Evolutionary conservation across 208 protist genomes (phyloP).

Genomic region (Angomonas ambiguus): DNA sequence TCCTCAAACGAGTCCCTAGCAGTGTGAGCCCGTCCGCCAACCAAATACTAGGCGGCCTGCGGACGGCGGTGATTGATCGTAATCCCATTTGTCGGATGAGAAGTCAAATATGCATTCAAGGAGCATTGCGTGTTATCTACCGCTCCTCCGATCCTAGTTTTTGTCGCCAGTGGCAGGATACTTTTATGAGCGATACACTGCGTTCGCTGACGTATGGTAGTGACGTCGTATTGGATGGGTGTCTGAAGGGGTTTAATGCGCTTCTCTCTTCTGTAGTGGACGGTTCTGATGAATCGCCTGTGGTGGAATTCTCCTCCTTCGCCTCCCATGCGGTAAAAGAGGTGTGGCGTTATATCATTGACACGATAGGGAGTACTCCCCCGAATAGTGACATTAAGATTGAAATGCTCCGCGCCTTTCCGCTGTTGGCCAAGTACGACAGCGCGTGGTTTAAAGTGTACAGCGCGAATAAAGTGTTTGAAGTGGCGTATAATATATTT

Average conservation of each 20-base stretch:
- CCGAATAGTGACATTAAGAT: slow-evolving; percentile 29
- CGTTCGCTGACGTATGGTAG: slow-evolving; percentile 32
- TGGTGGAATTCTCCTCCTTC: slow-evolving; percentile 38
- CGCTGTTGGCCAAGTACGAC: slow-evolving; percentile 78
- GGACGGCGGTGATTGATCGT: slow-evolving; percentile 37
- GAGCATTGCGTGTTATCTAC: slow-evolving; percentile 58
- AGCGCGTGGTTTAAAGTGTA: slow-evolving; percentile 46
- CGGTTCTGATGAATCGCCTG: slow-evolving; percentile 21
- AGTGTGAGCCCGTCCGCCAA: slow-evolving; percentile 44
- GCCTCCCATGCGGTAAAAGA: slow-evolving; percentile 32
- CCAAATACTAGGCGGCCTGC: slow-evolving; percentile 58
- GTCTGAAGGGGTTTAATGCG: slow-evolving; percentile 62
- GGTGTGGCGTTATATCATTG: slow-evolving; percentile 57
- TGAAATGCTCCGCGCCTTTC: slow-evolving; percentile 56
- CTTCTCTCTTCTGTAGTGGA: slow-evolving; percentile 55
- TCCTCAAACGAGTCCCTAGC: slow-evolving; percentile 64
- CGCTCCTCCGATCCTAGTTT: slow-evolving; percentile 43
- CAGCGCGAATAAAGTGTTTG: slow-evolving; percentile 37
- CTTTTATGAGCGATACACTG: slow-evolving; percentile 48
- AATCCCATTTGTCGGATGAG: slow-evolving; percentile 34
- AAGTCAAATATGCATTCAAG: slow-evolving; percentile 41
- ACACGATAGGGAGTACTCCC: slow-evolving; percentile 24
- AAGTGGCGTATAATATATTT: slow-evolving; percentile 44
- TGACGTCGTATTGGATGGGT: slow-evolving; percentile 47
- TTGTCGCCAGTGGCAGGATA: slow-evolving; percentile 60